Evolutionary conservation across 2,329 filamentous ascomycete genomes (phyloP).

Genomic region (Penicillium hesseltinei): DNA sequence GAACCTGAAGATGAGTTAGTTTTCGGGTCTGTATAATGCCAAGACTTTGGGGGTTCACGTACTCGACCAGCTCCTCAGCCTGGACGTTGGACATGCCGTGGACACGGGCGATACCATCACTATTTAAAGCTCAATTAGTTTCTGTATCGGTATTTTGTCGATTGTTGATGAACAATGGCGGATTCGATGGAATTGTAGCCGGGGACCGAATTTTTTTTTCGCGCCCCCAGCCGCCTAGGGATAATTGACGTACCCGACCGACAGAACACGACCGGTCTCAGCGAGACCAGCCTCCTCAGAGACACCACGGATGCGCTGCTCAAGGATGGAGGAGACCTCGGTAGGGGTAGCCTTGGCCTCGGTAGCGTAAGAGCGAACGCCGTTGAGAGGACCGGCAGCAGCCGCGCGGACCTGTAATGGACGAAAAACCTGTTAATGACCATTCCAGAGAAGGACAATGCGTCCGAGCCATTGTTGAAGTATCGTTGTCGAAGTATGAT

Average conservation of each 20-base stretch:
- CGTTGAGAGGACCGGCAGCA: slow-evolving; percentile 73
- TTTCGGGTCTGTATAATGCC: slow-evolving; percentile 17
- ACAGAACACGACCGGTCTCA: slow-evolving; percentile 98
- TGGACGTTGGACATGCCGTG: slow-evolving; percentile 99
- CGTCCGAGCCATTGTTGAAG: slow-evolving; percentile 22
- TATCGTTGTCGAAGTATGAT: slow-evolving; percentile 21
- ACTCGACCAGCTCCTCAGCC: slow-evolving; percentile 99
- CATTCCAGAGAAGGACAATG: slow-evolving; percentile 45
- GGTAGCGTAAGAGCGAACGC: slow-evolving; percentile 81
- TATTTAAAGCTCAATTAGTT: slow-evolving; percentile 45
- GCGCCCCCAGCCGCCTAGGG: slow-evolving; percentile 15
- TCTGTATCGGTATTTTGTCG: slow-evolving; percentile 8
- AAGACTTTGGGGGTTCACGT: slow-evolving; percentile 50
- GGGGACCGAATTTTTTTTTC: slow-evolving; percentile 33
- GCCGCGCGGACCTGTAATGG: slow-evolving; percentile 73
- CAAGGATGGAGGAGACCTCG: slow-evolving; percentile 98
- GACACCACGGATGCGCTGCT: slow-evolving; percentile 98
- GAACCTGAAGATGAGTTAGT: slow-evolving; percentile 64
- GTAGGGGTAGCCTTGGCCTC: slow-evolving; percentile 94
- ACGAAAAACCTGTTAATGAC: slow-evolving; percentile 48
- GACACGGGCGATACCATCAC: slow-evolving; percentile 99
- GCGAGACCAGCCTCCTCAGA: slow-evolving; percentile 94
- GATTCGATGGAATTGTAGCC: slow-evolving; percentile 29
- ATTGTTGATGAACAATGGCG: slow-evolving; percentile 15
- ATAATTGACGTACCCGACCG: slow-evolving; percentile 79